Conservation (phyloP, 2,329 filamentous ascomycete genomes). For the Penicillium italicum region DNA sequence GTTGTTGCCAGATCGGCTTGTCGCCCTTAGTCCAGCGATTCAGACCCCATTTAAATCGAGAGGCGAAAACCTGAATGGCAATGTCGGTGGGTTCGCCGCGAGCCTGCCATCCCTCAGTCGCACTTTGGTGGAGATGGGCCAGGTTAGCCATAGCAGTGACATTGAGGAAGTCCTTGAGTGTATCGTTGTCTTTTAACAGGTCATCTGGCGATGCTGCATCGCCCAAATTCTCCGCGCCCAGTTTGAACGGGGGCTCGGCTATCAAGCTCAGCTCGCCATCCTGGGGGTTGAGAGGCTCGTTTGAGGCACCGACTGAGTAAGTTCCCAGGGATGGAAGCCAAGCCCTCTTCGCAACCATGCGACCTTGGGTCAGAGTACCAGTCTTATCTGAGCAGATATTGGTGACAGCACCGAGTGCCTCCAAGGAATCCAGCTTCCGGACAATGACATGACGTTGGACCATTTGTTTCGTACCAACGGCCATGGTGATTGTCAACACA, state of each 20-base stretch:
- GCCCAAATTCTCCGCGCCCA: constrained; percentile 24
- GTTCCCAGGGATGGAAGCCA: constrained; percentile 59
- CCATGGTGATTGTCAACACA: constrained; percentile 65
- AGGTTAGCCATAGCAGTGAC: constrained; percentile 64
- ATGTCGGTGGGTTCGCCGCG: constrained; percentile 69
- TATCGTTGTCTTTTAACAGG: constrained; percentile 46
- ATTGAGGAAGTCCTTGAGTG: constrained; percentile 56
- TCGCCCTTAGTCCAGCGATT: constrained; percentile 51
- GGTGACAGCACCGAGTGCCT: constrained; percentile 61
- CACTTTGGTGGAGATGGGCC: constrained; percentile 56
- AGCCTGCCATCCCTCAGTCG: constrained; percentile 57
- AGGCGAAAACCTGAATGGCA: constrained; percentile 70
- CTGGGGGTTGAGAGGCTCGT: constrained; percentile 56
- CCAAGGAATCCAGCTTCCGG: constrained; percentile 54
- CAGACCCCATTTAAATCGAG: constrained; percentile 63
- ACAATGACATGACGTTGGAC: constrained; percentile 56
- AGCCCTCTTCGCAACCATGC: constrained; percentile 60
- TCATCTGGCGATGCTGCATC: constrained; percentile 24
- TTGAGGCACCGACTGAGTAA: constrained; percentile 55
- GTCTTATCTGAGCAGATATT: constrained; percentile 57
- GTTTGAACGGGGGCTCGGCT: constrained; percentile 29
- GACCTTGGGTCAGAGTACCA: constrained; percentile 61
- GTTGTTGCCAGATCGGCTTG: constrained; percentile 53
- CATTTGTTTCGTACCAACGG: constrained; percentile 59
- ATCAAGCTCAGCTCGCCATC: constrained; percentile 47